Conservation (phyloP, 495 filamentous ascomycete species). For the Penicillium bovifimosum region DNA sequence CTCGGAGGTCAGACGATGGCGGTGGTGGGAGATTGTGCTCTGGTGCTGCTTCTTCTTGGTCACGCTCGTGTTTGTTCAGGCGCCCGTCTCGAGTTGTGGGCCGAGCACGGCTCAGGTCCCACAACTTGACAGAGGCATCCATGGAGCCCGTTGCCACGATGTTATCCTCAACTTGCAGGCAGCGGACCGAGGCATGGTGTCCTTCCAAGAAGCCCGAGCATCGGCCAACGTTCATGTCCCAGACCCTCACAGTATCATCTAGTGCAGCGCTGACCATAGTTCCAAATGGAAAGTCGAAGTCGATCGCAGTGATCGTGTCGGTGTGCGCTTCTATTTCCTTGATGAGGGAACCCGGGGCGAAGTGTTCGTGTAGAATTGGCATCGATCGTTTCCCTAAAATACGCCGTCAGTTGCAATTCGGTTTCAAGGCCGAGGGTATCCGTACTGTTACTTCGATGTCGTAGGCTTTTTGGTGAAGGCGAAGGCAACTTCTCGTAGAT, state of each 20-base stretch:
- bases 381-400: constrained; percentile 66
- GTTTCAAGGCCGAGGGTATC: not conserved
- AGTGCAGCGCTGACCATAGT: constrained; percentile 91
- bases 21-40: constrained; percentile 49
- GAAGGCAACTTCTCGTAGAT: constrained; percentile 90
- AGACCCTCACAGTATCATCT: constrained; percentile 95
- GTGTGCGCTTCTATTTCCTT: constrained; percentile 82
- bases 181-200: constrained; percentile 88
- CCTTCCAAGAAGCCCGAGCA: constrained; percentile 89
- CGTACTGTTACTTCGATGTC: constrained; percentile 57
- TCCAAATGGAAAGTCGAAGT: constrained; percentile 94
- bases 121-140: constrained; percentile 91
- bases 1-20: constrained; percentile 67
- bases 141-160: constrained; percentile 91
- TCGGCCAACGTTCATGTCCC: constrained; percentile 89
- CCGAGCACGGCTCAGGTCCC: constrained; percentile 77
- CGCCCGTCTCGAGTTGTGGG: constrained; percentile 53
- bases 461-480: constrained; percentile 53
- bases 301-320: constrained; percentile 83
- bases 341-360: constrained; percentile 84
- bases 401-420: constrained; percentile 8
- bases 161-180: constrained; percentile 92
- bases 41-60: constrained; percentile 56
- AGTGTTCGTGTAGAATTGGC: constrained; percentile 93
- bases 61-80: constrained; percentile 59